A percentile compares a stretch with the other conserved stretches of the same genome.
phyloP scores from a whole-genome alignment of 1,284 basidiomycete genomes.

The Pseudozyma flocculosa region DNA sequence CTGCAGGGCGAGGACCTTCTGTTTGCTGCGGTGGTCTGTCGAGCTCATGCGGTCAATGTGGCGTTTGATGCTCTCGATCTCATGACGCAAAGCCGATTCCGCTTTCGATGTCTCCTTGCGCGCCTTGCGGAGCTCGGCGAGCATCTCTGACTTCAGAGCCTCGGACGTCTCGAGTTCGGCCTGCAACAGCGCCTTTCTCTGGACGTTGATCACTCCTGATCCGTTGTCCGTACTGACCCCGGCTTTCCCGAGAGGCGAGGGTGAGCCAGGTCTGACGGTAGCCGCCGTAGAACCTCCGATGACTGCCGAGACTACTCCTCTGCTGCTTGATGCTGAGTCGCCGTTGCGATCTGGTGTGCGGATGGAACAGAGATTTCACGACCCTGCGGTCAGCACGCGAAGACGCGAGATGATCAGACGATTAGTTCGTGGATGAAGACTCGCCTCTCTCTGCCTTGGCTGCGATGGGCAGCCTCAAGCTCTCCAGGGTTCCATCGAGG shows the following conservation, averaged over 20 bases:
- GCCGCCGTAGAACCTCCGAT: background rate
- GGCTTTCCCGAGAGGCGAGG: conserved; percentile 20
- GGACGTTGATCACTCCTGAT: background rate
- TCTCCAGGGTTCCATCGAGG: conserved; percentile 17
- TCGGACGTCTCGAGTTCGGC: conserved; percentile 31
- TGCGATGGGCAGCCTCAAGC: conserved; percentile 16
- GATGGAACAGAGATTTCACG: too few relatives aligned
- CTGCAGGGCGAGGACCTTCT: conserved; percentile 47
- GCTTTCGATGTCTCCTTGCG: conserved; percentile 43
- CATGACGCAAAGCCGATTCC: conserved; percentile 35
- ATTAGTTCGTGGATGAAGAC: too few relatives aligned
- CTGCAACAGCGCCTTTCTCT: conserved; percentile 16
- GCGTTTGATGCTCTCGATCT: conserved; percentile 48
- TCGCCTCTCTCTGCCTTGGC: conserved; percentile 23
- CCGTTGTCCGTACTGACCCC: background rate
- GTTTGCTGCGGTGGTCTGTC: conserved; percentile 42
- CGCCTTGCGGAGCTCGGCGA: conserved; percentile 35
- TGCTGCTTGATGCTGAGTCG: too few relatives aligned
- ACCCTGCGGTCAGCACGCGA: too few relatives aligned
- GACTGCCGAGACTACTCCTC: background rate
- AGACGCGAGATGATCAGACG: too few relatives aligned
- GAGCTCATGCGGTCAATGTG: conserved; percentile 40
- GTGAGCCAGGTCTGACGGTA: conserved; percentile 17
- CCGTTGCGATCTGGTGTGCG: too few relatives aligned
- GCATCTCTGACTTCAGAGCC: conserved; percentile 19